Conservation (phyloP, 1,284 basidiomycete genomes). For the Schizophyllum amplum region DNA sequence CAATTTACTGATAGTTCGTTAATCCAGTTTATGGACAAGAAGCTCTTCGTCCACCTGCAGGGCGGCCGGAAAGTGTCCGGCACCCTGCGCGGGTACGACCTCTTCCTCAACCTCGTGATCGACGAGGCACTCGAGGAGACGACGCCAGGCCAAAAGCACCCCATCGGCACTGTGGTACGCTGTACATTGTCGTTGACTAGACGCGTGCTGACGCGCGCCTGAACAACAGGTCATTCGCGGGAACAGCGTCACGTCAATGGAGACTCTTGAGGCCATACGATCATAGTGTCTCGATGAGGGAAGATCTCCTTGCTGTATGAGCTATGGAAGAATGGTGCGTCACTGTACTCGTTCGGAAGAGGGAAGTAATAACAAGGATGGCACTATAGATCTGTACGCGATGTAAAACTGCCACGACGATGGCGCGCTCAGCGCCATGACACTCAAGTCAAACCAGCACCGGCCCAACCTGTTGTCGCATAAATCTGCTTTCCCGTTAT, state of each 20-base stretch:
- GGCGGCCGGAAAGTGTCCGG: slow-evolving; percentile 96
- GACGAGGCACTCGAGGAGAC: slow-evolving; percentile 94
- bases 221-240: slow-evolving; percentile 81
- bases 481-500: background rate
- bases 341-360: background rate
- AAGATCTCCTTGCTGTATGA: background rate
- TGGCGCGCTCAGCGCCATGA: background rate
- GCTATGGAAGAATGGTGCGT: background rate
- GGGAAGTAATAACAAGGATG: background rate
- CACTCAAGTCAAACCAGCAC: too few relatives aligned
- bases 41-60: slow-evolving; percentile 90
- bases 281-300: slow-evolving; percentile 14
- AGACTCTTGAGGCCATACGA: slow-evolving; percentile 67
- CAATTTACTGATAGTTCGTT: slow-evolving; percentile 4
- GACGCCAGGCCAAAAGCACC: slow-evolving; percentile 81
- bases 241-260: slow-evolving; percentile 91
- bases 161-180: slow-evolving; percentile 86
- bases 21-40: slow-evolving; percentile 95
- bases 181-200: background rate
- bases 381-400: background rate
- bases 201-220: slow-evolving; percentile 12
- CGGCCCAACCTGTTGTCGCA: background rate
- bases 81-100: slow-evolving; percentile 93
- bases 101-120: slow-evolving; percentile 97
- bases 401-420: background rate